These are phyloP conservation scores for Thraustochytrium sp. DNA, from an alignment of 352 stramenopile genomes.

Conservation along the genomic window DNA sequence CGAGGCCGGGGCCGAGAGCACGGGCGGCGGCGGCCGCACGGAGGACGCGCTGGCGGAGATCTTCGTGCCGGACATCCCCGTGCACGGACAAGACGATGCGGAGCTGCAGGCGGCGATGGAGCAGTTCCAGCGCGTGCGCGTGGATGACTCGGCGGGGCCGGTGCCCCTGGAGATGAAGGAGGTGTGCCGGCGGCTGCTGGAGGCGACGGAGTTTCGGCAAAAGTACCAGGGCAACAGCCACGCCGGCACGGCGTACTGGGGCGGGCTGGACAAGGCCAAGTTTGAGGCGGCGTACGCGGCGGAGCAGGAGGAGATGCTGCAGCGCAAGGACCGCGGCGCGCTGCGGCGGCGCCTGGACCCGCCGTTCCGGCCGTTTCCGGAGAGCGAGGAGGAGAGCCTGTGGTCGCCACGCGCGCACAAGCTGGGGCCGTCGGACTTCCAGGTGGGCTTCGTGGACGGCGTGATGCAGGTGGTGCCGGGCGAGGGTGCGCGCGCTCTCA, in stretches of 20 bases:
- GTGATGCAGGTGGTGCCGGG: neutral
- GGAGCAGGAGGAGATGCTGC: neutral
- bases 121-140: constrained; percentile 32
- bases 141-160: neutral
- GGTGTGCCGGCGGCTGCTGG: constrained; percentile 26
- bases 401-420: neutral
- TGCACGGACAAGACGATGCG: neutral
- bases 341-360: constrained; percentile 19
- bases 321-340: neutral
- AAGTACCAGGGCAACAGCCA: constrained; percentile 19
- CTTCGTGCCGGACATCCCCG: constrained; percentile 29
- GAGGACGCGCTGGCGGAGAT: constrained; percentile 1
- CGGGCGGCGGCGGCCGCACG: neutral
- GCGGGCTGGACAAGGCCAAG: neutral
- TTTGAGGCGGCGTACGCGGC: constrained; percentile 1
- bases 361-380: constrained; percentile 30
- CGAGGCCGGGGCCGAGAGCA: neutral
- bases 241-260: constrained; percentile 29
- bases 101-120: neutral
- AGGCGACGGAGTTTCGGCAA: constrained; percentile 3
- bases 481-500: neutral
- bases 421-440: neutral
- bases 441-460: neutral
- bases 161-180: constrained; percentile 31
- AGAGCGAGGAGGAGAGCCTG: constrained; percentile 32